Base-by-base conservation (phyloP, 805 yeast genomes). In the Ogataea nonfermentans region DNA sequence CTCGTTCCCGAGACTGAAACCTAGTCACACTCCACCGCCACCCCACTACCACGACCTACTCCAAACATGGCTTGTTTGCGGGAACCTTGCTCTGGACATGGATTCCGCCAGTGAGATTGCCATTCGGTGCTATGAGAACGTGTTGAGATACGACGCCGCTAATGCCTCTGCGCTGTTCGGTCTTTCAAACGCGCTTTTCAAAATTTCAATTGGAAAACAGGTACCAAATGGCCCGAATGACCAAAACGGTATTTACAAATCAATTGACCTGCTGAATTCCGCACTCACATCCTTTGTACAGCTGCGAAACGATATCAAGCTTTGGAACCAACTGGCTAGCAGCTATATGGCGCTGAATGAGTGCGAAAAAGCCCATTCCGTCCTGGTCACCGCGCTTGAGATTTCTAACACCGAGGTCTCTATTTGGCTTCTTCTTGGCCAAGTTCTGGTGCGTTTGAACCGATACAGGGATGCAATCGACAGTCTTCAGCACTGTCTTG, bases 321-420 rank as follows among this genome's bases (percentile, higher is more conserved):
- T 78, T 4, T 71, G 74, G 65, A 68, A 64, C 35, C 81, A 76
- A 50, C 59, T 78, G 36, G 69, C 78, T 0, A 76, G 74, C 43
- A 71, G 79, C 39, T 77, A 78, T 48, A 50, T 73, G 10, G 54
- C 67, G 9, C 47, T 71, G 7, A 72, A 74, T 24, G 65, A 73
- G 41, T 64, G 62, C 31, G 79, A 75, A 29, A 76, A 73, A 43
- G 78, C 83, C 0, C 78, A 75, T 48, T 68, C 35, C 24, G 42
- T 55, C 11, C 30, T 52, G 9, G 33, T 35, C 3, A 40, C 47
- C 7, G 53, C 59, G 2, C 32, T 57, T n/a, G 52, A 56, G 29
- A 37, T 44, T 11, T 32, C 51, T 3, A 46, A 43, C 8, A 36
- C 50, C 23, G 48, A 76, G 47, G 68, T 81, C 1, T 55, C 66